These are phyloP conservation scores for Schwanniomyces vanrijiae DNA, from an alignment of 805 yeast species.

Conservation along the genomic window DNA sequence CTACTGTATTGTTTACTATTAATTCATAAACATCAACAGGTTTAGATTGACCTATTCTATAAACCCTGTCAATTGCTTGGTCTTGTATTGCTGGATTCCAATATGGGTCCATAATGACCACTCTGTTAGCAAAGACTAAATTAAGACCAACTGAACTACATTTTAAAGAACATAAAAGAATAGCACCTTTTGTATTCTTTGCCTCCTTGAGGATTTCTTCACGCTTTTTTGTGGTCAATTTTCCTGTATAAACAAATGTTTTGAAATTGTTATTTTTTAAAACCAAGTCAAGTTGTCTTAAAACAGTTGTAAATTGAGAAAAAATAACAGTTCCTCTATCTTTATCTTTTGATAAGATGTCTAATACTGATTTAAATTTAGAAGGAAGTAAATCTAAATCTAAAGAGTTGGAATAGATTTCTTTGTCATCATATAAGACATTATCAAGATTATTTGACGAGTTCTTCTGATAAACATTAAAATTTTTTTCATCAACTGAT, in stretches of 20 bases:
- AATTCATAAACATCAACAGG: constrained; percentile 71
- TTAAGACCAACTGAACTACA: constrained; percentile 92
- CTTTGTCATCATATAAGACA: background rate
- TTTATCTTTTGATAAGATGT: constrained; percentile 29
- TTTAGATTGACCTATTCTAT: constrained; percentile 76
- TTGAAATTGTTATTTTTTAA: constrained; percentile 27
- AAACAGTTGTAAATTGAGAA: constrained; percentile 41
- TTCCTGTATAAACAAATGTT: constrained; percentile 36
- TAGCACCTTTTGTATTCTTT: constrained; percentile 8
- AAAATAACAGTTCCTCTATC: constrained; percentile 45
- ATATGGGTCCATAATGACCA: constrained; percentile 89
- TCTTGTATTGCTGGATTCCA: constrained; percentile 68
- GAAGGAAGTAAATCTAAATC: constrained; percentile 11
- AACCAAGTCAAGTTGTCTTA: constrained; percentile 25
- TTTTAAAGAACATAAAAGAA: constrained; percentile 68
- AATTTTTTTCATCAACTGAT: constrained; percentile 18
- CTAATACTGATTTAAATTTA: constrained; percentile 33
- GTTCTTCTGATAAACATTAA: constrained; percentile 16
- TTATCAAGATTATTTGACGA: background rate
- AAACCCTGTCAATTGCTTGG: constrained; percentile 86
- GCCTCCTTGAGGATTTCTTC: constrained; percentile 20
- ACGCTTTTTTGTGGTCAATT: constrained; percentile 26
- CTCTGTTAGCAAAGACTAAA: constrained; percentile 73
- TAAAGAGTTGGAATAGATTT: background rate
- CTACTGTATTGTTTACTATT: constrained; percentile 73